Percentiles rank a stretch among this genome's conserved stretches.
phyloP scores from a whole-genome alignment of 106 monocot species.

The Dendrobium nobile region DNA sequence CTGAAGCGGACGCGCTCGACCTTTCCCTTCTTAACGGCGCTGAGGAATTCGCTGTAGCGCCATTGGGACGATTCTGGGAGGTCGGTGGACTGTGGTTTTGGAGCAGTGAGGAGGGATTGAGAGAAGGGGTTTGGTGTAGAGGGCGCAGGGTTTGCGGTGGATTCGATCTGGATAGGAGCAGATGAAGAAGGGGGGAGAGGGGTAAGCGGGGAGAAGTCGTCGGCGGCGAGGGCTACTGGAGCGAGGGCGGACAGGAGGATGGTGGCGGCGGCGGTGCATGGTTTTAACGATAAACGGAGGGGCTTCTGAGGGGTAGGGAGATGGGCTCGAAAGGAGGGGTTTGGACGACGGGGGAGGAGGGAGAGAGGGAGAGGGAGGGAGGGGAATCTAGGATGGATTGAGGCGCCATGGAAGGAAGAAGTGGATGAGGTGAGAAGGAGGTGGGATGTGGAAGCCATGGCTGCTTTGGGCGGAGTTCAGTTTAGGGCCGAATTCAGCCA shows the following conservation, averaged over 20 bases:
- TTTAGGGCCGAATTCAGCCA: neutral
- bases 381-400: conserved; percentile 5
- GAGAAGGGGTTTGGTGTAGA: conserved; percentile 38
- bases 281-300: neutral
- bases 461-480: neutral
- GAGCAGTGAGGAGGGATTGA: conserved; percentile 56
- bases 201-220: conserved; percentile 18
- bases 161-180: conserved; percentile 30
- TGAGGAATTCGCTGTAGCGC: conserved; percentile 97
- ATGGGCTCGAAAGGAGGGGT: conserved; percentile 14
- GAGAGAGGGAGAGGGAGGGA: conserved; percentile 28
- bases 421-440: neutral
- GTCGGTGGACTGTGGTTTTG: conserved; percentile 59
- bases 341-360: conserved; percentile 24
- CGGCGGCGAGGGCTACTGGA: conserved; percentile 25
- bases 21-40: conserved; percentile 90
- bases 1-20: conserved; percentile 93
- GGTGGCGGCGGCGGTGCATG: conserved; percentile 32
- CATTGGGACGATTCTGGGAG: conserved; percentile 88
- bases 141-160: conserved; percentile 19
- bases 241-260: conserved; percentile 25
- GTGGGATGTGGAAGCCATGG: conserved; percentile 2
- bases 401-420: neutral
- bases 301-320: conserved; percentile 10
- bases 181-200: conserved; percentile 12